These are phyloP conservation scores for Xylaria venustula DNA, from an alignment of 495 filamentous ascomycete species.

Conservation along the genomic window DNA sequence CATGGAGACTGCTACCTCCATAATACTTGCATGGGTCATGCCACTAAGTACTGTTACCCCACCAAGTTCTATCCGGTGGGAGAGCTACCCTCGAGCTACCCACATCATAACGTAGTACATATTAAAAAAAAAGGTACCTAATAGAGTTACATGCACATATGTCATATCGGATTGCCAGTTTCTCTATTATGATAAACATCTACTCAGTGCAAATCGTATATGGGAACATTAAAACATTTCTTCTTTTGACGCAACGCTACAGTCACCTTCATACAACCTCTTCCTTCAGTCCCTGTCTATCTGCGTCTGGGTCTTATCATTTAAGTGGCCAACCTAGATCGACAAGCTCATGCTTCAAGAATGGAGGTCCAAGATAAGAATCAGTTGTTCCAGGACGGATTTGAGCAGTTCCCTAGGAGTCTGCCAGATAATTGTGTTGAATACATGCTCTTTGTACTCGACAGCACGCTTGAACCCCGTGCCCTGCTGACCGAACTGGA, in stretches of 20 bases:
- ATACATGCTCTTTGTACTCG: slow-evolving; percentile 75
- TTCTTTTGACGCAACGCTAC: neutral
- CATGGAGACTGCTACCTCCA: too few relatives aligned
- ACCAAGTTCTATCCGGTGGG: too few relatives aligned
- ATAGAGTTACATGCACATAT: too few relatives aligned
- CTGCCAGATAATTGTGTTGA: slow-evolving; percentile 86
- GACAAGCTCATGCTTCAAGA: neutral
- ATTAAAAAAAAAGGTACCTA: too few relatives aligned
- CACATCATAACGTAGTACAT: too few relatives aligned
- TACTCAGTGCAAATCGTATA: too few relatives aligned
- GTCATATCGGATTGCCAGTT: too few relatives aligned
- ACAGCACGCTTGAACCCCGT: slow-evolving; percentile 54
- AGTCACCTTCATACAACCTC: neutral
- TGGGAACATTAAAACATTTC: too few relatives aligned
- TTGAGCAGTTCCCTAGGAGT: slow-evolving; percentile 66
- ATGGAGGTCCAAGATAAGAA: slow-evolving; percentile 24
- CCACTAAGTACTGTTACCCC: too few relatives aligned
- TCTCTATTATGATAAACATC: too few relatives aligned
- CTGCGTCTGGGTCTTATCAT: neutral
- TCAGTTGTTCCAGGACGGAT: slow-evolving; percentile 41
- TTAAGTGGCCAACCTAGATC: neutral
- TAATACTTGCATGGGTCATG: too few relatives aligned
- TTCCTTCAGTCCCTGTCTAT: neutral
- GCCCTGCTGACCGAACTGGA: slow-evolving; percentile 55
- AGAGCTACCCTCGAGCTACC: too few relatives aligned